Conservation (phyloP, 2,329 filamentous ascomycete species). For the Neophaeococcomyces mojaviensis region DNA sequence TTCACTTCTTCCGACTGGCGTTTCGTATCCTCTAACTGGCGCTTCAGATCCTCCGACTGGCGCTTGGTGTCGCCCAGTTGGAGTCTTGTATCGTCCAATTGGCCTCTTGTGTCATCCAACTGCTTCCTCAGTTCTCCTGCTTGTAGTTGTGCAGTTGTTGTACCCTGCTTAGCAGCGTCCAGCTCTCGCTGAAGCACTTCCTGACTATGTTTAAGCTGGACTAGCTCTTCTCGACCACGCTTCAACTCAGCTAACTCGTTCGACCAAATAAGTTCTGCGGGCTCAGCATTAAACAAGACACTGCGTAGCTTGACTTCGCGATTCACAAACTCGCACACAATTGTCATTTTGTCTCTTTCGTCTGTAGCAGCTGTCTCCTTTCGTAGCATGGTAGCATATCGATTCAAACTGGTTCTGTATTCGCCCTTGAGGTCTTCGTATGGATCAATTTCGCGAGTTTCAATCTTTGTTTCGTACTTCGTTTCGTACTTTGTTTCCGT, state of each 20-base stretch:
- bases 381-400: constrained; percentile 49
- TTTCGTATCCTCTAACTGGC: too few species aligned
- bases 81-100: too few species aligned
- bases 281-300: constrained; percentile 29
- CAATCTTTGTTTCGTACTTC: constrained; percentile 9
- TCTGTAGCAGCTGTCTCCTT: constrained; percentile 41
- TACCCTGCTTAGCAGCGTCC: too few species aligned
- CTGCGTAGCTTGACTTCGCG: constrained; percentile 43
- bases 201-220: too few species aligned
- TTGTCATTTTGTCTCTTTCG: constrained; percentile 46
- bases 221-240: too few species aligned
- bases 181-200: too few species aligned
- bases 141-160: too few species aligned
- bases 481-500: constrained; percentile 7
- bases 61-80: too few species aligned
- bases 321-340: constrained; percentile 44
- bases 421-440: constrained; percentile 50
- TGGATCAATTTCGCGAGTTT: constrained; percentile 34
- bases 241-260: constrained; percentile 2
- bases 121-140: too few species aligned
- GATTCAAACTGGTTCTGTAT: constrained; percentile 48
- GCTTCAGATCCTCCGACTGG: too few species aligned
- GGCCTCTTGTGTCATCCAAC: too few species aligned
- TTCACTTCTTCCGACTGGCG: too few species aligned
- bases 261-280: constrained; percentile 5